Conservation (phyloP, 2,329 filamentous ascomycete genomes). For the Claviceps quebecensis region DNA sequence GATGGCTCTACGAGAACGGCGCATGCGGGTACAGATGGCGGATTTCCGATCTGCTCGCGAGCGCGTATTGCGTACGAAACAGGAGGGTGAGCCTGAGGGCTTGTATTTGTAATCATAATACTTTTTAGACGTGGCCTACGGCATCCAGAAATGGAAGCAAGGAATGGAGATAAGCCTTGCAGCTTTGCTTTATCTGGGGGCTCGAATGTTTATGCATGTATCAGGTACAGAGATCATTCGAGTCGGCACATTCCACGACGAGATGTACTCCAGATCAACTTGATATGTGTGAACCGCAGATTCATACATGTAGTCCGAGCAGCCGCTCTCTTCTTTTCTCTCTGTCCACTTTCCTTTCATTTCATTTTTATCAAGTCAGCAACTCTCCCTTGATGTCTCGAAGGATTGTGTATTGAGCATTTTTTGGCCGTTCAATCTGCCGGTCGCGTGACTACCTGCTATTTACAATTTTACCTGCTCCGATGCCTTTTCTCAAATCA, state of each 20-base stretch:
- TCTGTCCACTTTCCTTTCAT: no score
- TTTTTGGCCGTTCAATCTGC: no score
- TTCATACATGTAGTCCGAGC: no score
- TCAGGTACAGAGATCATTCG: not conserved
- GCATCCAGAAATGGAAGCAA: not conserved
- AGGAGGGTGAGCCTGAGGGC: slow-evolving; percentile 93
- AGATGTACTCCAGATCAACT: no score
- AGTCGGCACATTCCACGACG: not conserved
- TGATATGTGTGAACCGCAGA: no score
- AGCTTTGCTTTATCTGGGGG: not conserved
- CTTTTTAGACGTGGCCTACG: slow-evolving; percentile 1
- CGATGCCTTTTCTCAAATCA: no score
- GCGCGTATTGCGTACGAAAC: slow-evolving; percentile 94
- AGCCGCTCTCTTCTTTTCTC: no score
- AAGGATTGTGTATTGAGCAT: no score
- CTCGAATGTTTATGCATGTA: not conserved
- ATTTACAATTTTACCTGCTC: no score
- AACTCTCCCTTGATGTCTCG: no score
- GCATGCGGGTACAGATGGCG: slow-evolving; percentile 98
- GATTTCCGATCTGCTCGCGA: slow-evolving; percentile 90
- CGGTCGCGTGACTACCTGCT: no score
- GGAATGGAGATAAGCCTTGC: not conserved
- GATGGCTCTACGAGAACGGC: slow-evolving; percentile 81
- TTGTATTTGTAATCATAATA: slow-evolving; percentile 70
- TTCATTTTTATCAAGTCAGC: no score